phyloP scores from a whole-genome alignment of 2,329 filamentous ascomycete genomes.

The Sporothrix pseudoabietina region DNA sequence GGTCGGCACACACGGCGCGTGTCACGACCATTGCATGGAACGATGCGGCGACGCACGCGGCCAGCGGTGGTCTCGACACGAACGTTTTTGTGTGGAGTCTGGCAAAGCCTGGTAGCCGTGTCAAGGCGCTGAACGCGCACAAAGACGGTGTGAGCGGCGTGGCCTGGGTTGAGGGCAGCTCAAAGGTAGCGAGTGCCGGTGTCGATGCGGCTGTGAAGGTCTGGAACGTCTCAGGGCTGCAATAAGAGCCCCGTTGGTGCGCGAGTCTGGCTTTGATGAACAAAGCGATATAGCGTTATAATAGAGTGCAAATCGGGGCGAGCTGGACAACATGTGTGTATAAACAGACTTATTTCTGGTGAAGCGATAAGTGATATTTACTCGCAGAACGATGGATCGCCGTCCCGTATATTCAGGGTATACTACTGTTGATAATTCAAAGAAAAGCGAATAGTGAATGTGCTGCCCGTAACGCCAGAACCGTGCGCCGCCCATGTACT shows the following conservation, averaged over 20 bases:
- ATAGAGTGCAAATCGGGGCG: constrained; percentile 4
- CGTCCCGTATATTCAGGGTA: neutral
- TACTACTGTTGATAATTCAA: neutral
- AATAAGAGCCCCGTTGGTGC: constrained; percentile 39
- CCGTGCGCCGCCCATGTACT: neutral
- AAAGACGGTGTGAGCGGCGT: constrained; percentile 94
- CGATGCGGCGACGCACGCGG: constrained; percentile 71
- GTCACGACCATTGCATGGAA: constrained; percentile 73
- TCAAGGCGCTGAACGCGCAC: constrained; percentile 85
- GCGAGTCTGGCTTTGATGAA: neutral
- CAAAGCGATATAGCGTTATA: neutral
- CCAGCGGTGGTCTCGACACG: constrained; percentile 84
- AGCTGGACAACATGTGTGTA: neutral
- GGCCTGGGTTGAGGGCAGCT: constrained; percentile 67
- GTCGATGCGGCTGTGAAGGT: constrained; percentile 90
- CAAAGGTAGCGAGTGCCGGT: constrained; percentile 75
- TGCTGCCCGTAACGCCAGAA: neutral
- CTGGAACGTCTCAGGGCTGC: constrained; percentile 68
- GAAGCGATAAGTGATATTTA: neutral
- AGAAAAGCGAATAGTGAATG: neutral
- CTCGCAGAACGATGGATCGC: neutral
- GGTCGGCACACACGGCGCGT: constrained; percentile 63
- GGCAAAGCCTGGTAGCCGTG: constrained; percentile 75
- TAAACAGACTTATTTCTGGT: neutral
- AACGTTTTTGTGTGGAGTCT: constrained; percentile 93